These are phyloP conservation scores for Stentor roeselii DNA, from an alignment of 73 alveolate species.

Conservation along the genomic window DNA sequence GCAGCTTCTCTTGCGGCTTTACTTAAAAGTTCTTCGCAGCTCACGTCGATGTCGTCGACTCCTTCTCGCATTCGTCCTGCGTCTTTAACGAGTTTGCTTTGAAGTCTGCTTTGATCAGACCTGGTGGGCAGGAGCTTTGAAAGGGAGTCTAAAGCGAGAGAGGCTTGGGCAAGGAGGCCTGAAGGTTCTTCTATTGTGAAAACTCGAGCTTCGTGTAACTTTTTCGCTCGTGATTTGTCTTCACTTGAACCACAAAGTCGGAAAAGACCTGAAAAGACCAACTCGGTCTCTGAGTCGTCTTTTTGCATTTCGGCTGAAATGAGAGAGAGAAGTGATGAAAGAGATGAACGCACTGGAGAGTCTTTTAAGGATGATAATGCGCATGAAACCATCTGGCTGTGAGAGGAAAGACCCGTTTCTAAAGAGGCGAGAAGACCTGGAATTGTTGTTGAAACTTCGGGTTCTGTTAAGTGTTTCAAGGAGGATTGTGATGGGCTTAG, in stretches of 20 bases:
- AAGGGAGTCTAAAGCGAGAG: not conserved
- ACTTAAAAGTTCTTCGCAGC: not conserved
- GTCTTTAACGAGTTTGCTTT: not conserved
- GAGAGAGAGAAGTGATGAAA: not conserved
- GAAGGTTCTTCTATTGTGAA: not conserved
- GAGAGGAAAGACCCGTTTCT: not conserved
- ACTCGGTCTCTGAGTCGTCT: conserved; percentile 16
- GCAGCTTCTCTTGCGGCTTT: not conserved
- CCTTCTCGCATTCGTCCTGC: not conserved
- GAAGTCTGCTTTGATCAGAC: not conserved
- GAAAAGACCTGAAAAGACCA: conserved; percentile 18
- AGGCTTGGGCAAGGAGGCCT: not conserved
- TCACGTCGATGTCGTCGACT: not conserved
- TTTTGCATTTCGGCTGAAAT: not conserved
- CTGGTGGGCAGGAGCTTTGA: not conserved
- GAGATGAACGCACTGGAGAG: not conserved
- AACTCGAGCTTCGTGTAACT: not conserved
- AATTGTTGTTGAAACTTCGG: not conserved
- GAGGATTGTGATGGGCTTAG: not conserved
- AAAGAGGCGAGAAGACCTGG: not conserved
- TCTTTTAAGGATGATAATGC: not conserved
- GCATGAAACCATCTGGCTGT: not conserved
- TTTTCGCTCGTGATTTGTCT: not conserved
- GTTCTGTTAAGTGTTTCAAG: not conserved
- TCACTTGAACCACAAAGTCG: conserved; percentile 21